Percentiles rank a stretch among this genome's conserved stretches.
phyloP scores from a whole-genome alignment of 1,284 basidiomycete species.

The Ceratobasidium sp. region DNA sequence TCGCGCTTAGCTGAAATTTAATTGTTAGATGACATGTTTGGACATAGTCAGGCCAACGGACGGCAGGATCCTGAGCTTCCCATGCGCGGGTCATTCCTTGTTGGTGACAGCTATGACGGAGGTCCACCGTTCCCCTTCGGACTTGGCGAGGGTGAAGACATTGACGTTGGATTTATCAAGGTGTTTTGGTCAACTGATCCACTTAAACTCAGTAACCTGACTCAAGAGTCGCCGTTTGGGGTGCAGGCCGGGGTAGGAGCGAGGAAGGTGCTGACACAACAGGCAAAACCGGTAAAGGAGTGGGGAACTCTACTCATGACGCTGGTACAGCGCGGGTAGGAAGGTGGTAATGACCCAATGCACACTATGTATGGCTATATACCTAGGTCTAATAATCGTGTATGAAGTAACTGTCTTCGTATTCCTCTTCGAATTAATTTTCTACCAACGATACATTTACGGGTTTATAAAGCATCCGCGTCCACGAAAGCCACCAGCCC shows the following conservation, averaged over 20 bases:
- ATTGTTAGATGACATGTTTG: conserved; percentile 8
- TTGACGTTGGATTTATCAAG: conserved; percentile 37
- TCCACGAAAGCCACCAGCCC: too few relatives aligned
- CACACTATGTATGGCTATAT: neutral
- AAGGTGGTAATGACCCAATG: too few relatives aligned
- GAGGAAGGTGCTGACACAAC: conserved; percentile 7
- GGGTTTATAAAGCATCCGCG: neutral
- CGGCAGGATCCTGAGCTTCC: conserved; percentile 21
- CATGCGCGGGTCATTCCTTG: conserved; percentile 1
- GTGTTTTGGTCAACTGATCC: conserved; percentile 44
- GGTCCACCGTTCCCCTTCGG: conserved; percentile 16
- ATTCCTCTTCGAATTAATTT: neutral
- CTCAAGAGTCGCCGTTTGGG: conserved; percentile 22
- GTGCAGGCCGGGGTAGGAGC: neutral
- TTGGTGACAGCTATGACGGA: conserved; percentile 19
- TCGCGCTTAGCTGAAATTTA: neutral
- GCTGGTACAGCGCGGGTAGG: conserved; percentile 21
- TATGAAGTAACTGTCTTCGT: neutral
- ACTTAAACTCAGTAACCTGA: conserved; percentile 18
- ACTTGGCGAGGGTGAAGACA: neutral
- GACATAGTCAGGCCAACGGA: conserved; percentile 5
- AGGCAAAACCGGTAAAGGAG: neutral
- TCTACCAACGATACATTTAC: too few relatives aligned
- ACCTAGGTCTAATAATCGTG: conserved; percentile 49
- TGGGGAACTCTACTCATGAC: conserved; percentile 36